Conservation (phyloP, 768 basidiomycete species). For the Agaricus blazei region DNA sequence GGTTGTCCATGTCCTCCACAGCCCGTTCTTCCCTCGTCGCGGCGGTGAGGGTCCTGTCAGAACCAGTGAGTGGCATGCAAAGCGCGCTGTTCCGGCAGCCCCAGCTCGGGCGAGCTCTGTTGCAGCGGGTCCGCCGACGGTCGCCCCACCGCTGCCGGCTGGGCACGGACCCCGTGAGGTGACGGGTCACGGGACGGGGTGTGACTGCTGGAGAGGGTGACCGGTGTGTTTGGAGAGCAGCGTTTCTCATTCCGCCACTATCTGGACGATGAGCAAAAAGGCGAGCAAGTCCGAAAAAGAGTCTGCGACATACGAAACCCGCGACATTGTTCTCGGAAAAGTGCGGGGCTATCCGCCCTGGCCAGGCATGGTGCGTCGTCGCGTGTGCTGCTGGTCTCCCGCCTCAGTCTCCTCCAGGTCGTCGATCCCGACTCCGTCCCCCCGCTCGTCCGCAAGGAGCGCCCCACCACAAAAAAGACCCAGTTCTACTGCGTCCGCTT, state of each 20-base stretch:
- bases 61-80: too few relatives aligned
- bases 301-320: constrained; percentile 51
- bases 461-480: constrained; percentile 68
- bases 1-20: too few relatives aligned
- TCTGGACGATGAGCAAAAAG: constrained; percentile 46
- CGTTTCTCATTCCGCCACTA: constrained; percentile 8
- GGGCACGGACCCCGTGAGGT: constrained; percentile 11
- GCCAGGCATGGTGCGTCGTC: constrained; percentile 83
- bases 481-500: constrained; percentile 70
- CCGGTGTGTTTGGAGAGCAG: constrained; percentile 6
- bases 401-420: constrained; percentile 43
- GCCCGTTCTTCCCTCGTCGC: too few relatives aligned
- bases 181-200: constrained; percentile 1
- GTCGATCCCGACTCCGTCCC: constrained; percentile 71
- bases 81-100: too few relatives aligned
- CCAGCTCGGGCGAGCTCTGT: too few relatives aligned
- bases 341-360: constrained; percentile 92
- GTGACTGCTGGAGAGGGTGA: constrained; percentile 5
- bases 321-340: constrained; percentile 90
- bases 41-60: too few relatives aligned
- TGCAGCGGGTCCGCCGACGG: too few relatives aligned
- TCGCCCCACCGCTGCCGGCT: too few relatives aligned
- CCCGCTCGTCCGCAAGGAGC: constrained; percentile 56
- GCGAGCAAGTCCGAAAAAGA: constrained; percentile 45
- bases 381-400: constrained; percentile 1